Evolutionary conservation across 2,329 filamentous ascomycete species (phyloP).

Genomic region (Gnomoniopsis smithogilvyi): DNA sequence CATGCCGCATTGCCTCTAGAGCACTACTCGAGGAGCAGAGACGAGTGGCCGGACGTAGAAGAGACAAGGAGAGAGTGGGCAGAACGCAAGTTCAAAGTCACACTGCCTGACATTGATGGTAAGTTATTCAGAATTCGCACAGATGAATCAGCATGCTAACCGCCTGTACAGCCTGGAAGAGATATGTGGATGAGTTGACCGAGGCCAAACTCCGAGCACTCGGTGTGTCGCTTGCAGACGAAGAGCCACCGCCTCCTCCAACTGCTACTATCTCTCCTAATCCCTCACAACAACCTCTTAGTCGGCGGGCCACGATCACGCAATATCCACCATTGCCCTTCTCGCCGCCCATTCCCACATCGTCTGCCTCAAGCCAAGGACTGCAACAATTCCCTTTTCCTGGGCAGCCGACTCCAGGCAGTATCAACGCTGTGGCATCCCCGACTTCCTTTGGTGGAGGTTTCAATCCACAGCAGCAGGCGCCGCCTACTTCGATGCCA

Average conservation of each 20-base stretch:
- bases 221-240: conserved; percentile 77
- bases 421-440: conserved; percentile 64
- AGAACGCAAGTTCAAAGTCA: conserved; percentile 54
- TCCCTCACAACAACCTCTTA: conserved; percentile 49
- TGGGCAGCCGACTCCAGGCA: conserved; percentile 50
- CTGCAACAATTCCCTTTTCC: conserved; percentile 56
- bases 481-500: conserved; percentile 63
- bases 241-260: conserved; percentile 60
- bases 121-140: conserved; percentile 22
- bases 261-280: conserved; percentile 63
- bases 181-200: conserved; percentile 76
- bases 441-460: conserved; percentile 67
- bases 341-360: conserved; percentile 78
- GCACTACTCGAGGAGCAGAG: conserved; percentile 60
- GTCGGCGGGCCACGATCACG: conserved; percentile 63
- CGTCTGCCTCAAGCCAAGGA: conserved; percentile 69
- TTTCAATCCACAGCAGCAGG: conserved; percentile 63
- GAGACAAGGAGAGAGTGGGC: conserved; percentile 57
- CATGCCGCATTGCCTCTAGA: conserved; percentile 34
- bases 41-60: conserved; percentile 62
- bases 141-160: conserved; percentile 17
- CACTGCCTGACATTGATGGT: conserved; percentile 67
- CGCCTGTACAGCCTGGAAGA: conserved; percentile 54
- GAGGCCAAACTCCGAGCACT: conserved; percentile 92
- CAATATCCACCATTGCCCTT: conserved; percentile 75